phyloP scores from a whole-genome alignment of 176 grass and related monocot species.

The Canna indica region DNA sequence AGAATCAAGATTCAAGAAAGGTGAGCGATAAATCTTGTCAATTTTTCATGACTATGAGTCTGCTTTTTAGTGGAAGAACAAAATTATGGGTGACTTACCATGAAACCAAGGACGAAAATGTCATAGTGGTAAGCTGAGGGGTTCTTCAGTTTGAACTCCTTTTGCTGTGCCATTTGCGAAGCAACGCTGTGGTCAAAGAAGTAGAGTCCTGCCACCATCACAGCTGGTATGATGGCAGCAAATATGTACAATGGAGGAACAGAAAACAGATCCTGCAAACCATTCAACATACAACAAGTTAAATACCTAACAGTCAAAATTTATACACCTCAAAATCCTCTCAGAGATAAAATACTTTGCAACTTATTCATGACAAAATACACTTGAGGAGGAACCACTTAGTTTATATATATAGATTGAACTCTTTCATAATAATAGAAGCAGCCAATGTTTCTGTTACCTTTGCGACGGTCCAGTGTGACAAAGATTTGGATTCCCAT shows the following conservation, averaged over 20 bases:
- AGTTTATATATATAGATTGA: constrained; percentile 34
- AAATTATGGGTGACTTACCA: constrained; percentile 32
- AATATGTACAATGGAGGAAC: constrained; percentile 78
- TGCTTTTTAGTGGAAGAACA: not conserved
- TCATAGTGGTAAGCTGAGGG: constrained; percentile 94
- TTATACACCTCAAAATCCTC: not conserved
- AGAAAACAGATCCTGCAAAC: constrained; percentile 65
- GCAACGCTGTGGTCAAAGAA: constrained; percentile 97
- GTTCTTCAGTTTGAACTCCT: constrained; percentile 91
- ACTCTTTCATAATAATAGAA: too few species aligned
- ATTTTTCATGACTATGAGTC: not conserved
- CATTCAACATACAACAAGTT: not conserved
- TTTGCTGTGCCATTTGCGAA: constrained; percentile 90
- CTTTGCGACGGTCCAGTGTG: constrained; percentile 72
- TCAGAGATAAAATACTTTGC: not conserved
- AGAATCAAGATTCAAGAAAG: constrained; percentile 19
- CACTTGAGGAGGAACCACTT: not conserved
- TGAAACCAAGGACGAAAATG: constrained; percentile 74
- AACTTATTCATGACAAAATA: not conserved
- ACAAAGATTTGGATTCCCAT: constrained; percentile 54
- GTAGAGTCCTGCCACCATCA: constrained; percentile 91
- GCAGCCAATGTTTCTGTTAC: constrained; percentile 23
- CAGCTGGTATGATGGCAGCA: constrained; percentile 66
- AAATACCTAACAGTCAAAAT: not conserved
- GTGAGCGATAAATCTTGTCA: not conserved